A percentile compares a stretch with the other conserved stretches of the same genome.
Conservation (phyloP, 192 early-diverging fungal species). For the Backusella morwellensis region DNA sequence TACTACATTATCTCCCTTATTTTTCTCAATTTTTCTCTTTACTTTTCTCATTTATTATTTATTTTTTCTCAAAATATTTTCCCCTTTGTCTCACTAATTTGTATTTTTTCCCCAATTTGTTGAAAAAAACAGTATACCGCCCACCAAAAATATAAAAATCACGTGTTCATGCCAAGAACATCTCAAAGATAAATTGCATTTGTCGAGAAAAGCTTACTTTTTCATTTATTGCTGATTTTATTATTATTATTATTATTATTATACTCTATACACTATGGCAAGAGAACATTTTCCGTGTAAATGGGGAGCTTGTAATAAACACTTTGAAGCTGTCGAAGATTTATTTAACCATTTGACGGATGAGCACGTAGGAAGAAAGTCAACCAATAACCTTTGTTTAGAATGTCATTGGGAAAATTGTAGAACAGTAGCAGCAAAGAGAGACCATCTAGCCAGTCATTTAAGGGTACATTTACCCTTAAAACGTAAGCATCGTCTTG, state of each 20-base stretch:
- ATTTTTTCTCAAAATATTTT: too few relatives aligned
- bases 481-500: constrained; percentile 24
- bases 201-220: constrained; percentile 1
- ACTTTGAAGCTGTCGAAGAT: constrained; percentile 22
- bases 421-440: constrained; percentile 40
- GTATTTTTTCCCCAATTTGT: too few relatives aligned
- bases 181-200: not conserved
- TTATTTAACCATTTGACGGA: constrained; percentile 54
- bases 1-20: too few relatives aligned
- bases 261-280: not conserved
- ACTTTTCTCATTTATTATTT: too few relatives aligned
- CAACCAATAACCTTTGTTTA: constrained; percentile 83
- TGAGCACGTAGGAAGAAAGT: constrained; percentile 87
- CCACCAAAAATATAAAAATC: not conserved
- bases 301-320: constrained; percentile 12
- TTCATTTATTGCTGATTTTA: not conserved
- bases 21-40: too few relatives aligned
- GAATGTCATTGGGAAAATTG: constrained; percentile 87
- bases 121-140: too few relatives aligned
- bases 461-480: constrained; percentile 28
- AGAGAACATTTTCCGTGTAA: constrained; percentile 10
- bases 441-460: constrained; percentile 31
- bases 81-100: too few relatives aligned
- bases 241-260: not conserved
- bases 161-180: not conserved